Evolutionary conservation across 345 rosid species (phyloP).

Genomic region (Hibiscus tridactylites): DNA sequence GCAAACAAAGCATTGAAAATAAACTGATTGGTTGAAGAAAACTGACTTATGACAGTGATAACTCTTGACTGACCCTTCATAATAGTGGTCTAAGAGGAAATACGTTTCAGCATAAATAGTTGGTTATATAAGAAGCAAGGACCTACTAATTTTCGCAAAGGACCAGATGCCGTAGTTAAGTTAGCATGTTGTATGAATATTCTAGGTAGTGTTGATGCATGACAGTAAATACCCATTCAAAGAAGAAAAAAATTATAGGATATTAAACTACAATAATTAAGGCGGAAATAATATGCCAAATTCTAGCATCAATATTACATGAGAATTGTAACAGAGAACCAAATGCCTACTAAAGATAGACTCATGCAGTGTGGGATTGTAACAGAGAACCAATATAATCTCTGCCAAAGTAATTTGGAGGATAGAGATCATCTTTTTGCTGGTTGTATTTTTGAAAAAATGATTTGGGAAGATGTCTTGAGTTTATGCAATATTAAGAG

Average conservation of each 20-base stretch:
- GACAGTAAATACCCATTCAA: not conserved
- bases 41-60: not conserved
- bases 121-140: not conserved
- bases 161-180: not conserved
- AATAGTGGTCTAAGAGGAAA: not conserved
- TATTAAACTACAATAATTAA: not conserved
- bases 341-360: no score
- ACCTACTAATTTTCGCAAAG: not conserved
- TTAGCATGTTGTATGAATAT: not conserved
- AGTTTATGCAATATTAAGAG: no score
- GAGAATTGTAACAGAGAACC: not conserved
- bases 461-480: no score
- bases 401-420: no score
- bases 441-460: no score
- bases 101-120: conserved; percentile 1
- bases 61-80: not conserved
- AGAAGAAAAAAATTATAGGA: not conserved
- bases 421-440: no score
- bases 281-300: not conserved
- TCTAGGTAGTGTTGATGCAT: not conserved
- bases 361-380: no score
- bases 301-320: not conserved
- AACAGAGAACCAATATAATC: no score
- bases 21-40: not conserved
- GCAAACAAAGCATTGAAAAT: not conserved